phyloP scores from a whole-genome alignment of 2,329 filamentous ascomycete genomes.

The Fusarium sp. region DNA sequence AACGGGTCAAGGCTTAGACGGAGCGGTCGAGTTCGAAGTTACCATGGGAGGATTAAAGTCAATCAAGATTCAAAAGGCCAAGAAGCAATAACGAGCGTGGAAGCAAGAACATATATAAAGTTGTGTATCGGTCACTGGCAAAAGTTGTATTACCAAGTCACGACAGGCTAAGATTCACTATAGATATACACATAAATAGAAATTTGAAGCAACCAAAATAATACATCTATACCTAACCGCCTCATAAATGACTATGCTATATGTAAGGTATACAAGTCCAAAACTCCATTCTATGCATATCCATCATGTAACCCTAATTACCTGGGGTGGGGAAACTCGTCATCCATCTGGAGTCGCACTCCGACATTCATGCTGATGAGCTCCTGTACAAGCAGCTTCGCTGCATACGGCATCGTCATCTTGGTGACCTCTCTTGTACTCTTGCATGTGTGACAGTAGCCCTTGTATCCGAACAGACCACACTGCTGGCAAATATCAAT shows the following conservation, averaged over 20 bases:
- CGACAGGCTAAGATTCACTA: not conserved
- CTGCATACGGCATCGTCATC: slow-evolving; percentile 98
- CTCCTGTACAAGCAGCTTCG: slow-evolving; percentile 95
- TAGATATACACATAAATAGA: not conserved
- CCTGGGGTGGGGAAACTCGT: slow-evolving; percentile 83
- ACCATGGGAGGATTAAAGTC: slow-evolving; percentile 69
- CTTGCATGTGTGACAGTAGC: slow-evolving; percentile 94
- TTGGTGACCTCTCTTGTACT: slow-evolving; percentile 84
- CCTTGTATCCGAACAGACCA: slow-evolving; percentile 93
- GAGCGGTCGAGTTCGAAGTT: slow-evolving; percentile 78
- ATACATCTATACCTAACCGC: slow-evolving; percentile 17
- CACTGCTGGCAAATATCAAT: slow-evolving; percentile 95
- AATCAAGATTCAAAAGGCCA: slow-evolving; percentile 28
- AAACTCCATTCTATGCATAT: slow-evolving; percentile 29
- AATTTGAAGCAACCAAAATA: slow-evolving; percentile 1
- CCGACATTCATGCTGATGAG: slow-evolving; percentile 99
- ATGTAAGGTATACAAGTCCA: slow-evolving; percentile 30
- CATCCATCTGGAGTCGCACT: slow-evolving; percentile 86
- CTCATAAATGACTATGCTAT: slow-evolving; percentile 25
- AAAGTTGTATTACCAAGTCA: not conserved
- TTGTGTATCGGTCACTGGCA: not conserved
- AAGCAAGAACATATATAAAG: not conserved
- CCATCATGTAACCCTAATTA: slow-evolving; percentile 32
- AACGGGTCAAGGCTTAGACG: slow-evolving; percentile 57
- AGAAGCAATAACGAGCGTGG: not conserved